Evolutionary conservation across 2,329 filamentous ascomycete genomes (phyloP), one percentile per base, ranked within the genome.

Genomic region (Stenocarpella maydis): DNA sequence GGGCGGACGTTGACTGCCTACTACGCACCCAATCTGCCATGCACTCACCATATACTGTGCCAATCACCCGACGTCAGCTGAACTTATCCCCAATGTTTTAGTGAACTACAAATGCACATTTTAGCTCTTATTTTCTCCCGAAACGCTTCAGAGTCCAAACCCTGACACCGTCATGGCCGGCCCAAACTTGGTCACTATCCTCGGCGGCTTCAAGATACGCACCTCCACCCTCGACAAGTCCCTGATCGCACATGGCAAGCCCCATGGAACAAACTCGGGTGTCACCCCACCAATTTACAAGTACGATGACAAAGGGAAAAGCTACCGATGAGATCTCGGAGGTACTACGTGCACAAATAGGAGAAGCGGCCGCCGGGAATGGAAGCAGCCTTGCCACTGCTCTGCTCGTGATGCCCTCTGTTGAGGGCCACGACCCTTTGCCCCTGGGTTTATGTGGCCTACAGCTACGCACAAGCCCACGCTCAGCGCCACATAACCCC

Each of bases 301-400:
- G 14, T 53, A 34, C 28, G 28, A 53, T 34, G 50, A 14, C 28
- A 34, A 53, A 7, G n/a, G 50, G 50, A 34, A 34, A 53, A 3
- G 26, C 50, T n/a, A 53, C 50, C 26, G 50, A 53, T 53, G 50
- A 53, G 26, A n/a, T 53, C 26, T 53, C 50, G 26, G 50, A 53
- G 50, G 50, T 34, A 34, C 26, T 53, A 9, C 50, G 50, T 8
- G 50, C 50, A n/a, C 31, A 31, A 31, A 31, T 31, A n/a, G n/a
- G n/a, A 31, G 31, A 31, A 31, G 31, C 31, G 31, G 31, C 8
- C 31, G 31, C 31, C 31, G 31, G 31, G 31, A 31, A 31, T 4
- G n/a, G 26, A 26, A 53, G 50, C 26, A 34, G 50, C n/a, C 2
- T n/a, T 17, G 28, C 28, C 26, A 31, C 21, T 10, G 50, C 34